Percentiles rank a stretch among this genome's conserved stretches.
Conservation (phyloP, 768 basidiomycete genomes). For the Cytidiella melzeri region DNA sequence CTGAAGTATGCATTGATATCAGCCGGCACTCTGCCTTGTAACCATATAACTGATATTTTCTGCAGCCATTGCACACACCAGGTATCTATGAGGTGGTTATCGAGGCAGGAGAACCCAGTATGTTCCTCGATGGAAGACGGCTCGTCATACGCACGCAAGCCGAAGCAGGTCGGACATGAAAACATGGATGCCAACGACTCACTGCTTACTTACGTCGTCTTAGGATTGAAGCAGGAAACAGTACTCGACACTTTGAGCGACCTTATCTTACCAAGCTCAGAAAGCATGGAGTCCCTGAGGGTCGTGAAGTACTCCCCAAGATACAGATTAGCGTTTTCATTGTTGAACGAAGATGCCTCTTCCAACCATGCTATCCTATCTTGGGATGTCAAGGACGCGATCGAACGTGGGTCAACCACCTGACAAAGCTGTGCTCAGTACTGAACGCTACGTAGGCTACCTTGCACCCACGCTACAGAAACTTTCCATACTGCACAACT, state of each 20-base stretch:
- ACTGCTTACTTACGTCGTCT: too few species aligned
- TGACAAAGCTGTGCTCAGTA: neutral
- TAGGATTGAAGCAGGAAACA: neutral
- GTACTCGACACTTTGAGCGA: slow-evolving; percentile 29
- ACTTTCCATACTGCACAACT: slow-evolving; percentile 72
- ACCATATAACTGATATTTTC: neutral
- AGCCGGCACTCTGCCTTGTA: too few species aligned
- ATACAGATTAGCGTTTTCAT: slow-evolving; percentile 85
- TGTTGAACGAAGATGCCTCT: slow-evolving; percentile 86
- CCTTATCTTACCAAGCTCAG: slow-evolving; percentile 31
- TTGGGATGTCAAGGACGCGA: slow-evolving; percentile 70
- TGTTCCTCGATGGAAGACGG: neutral
- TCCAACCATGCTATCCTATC: slow-evolving; percentile 48
- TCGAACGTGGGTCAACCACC: slow-evolving; percentile 47
- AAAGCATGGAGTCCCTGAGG: slow-evolving; percentile 24
- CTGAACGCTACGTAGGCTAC: slow-evolving; percentile 42
- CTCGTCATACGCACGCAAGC: neutral
- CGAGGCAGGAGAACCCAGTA: neutral
- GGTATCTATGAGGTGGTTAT: neutral
- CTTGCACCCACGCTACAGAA: slow-evolving; percentile 58
- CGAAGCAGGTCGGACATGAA: neutral
- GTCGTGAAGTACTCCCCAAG: slow-evolving; percentile 73
- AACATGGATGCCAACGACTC: too few species aligned
- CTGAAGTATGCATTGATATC: too few species aligned
- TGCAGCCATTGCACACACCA: neutral